Conservation (phyloP, 2,329 filamentous ascomycete genomes). For the Paecilomyces niveus region DNA sequence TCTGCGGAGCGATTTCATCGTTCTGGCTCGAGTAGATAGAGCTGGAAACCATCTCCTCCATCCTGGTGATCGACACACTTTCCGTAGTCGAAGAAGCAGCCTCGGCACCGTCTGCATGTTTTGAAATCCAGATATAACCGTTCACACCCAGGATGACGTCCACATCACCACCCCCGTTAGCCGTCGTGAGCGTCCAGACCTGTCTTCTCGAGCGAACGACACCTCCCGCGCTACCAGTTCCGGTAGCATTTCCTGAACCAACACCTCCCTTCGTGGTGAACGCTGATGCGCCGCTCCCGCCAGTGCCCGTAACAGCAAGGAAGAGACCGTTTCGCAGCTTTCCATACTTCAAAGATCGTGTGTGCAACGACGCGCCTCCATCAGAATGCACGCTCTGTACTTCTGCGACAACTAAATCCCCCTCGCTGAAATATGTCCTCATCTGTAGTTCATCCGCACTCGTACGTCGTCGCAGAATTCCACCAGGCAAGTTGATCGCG, state of each 20-base stretch:
- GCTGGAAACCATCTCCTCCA: slow-evolving; percentile 79
- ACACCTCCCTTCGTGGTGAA: slow-evolving; percentile 24
- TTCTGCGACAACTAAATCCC: slow-evolving; percentile 88
- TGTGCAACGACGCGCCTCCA: slow-evolving; percentile 81
- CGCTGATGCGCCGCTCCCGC: slow-evolving; percentile 54
- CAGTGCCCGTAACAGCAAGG: slow-evolving; percentile 70
- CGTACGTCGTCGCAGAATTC: slow-evolving; percentile 82
- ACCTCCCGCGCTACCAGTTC: slow-evolving; percentile 64
- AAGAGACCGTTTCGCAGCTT: slow-evolving; percentile 94
- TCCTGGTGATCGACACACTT: slow-evolving; percentile 63
- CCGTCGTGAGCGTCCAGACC: slow-evolving; percentile 65
- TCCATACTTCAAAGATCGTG: slow-evolving; percentile 83
- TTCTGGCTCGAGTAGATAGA: slow-evolving; percentile 95
- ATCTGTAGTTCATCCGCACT: slow-evolving; percentile 97
- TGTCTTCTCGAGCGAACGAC: slow-evolving; percentile 80
- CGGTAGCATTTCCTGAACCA: slow-evolving; percentile 49
- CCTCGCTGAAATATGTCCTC: slow-evolving; percentile 92
- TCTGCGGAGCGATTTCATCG: slow-evolving; percentile 68
- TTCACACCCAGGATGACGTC: slow-evolving; percentile 92
- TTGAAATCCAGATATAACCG: slow-evolving; percentile 92
- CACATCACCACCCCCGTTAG: slow-evolving; percentile 50
- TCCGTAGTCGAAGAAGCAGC: slow-evolving; percentile 38
- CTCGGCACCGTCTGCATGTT: slow-evolving; percentile 58
- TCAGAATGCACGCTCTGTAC: slow-evolving; percentile 85
- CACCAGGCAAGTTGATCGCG: slow-evolving; percentile 90